Percentiles rank a stretch among this genome's conserved stretches.
These are phyloP conservation scores for Phytomonas serpens DNA, from an alignment of 208 protist genomes.

Conservation along the genomic window DNA sequence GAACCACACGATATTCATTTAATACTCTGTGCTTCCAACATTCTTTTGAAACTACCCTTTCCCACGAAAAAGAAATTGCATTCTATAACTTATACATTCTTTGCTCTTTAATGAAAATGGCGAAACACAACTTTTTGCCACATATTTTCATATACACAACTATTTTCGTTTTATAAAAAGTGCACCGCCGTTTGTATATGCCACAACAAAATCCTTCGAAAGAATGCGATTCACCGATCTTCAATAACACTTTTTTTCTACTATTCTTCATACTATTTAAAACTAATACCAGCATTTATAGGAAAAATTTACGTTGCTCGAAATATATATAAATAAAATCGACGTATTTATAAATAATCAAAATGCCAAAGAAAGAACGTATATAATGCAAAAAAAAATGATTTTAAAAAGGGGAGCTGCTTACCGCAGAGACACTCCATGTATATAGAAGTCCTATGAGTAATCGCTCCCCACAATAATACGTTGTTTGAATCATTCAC, in stretches of 20 bases:
- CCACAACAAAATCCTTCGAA: neutral
- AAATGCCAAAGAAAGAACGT: conserved; percentile 8
- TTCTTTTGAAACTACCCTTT: neutral
- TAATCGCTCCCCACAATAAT: neutral
- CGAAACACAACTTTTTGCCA: neutral
- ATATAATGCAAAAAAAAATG: neutral
- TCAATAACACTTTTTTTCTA: neutral
- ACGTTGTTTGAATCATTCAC: neutral
- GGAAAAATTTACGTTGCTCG: neutral
- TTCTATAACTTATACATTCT: neutral
- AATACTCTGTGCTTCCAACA: neutral
- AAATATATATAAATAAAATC: conserved; percentile 7
- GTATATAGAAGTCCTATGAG: neutral
- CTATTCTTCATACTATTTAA: neutral
- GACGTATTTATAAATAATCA: conserved; percentile 12
- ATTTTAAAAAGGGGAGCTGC: neutral
- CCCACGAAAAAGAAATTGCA: neutral
- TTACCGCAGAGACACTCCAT: neutral
- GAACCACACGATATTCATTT: neutral
- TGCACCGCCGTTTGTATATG: neutral
- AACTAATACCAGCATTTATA: neutral
- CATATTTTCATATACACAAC: neutral
- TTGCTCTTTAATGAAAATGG: neutral
- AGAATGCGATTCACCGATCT: neutral
- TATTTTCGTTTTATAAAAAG: neutral